A percentile compares a stretch with the other conserved stretches of the same genome.
Evolutionary conservation across 2,329 filamentous ascomycete species (phyloP).

Genomic region (Arthrobotrys pseudoclavata): DNA sequence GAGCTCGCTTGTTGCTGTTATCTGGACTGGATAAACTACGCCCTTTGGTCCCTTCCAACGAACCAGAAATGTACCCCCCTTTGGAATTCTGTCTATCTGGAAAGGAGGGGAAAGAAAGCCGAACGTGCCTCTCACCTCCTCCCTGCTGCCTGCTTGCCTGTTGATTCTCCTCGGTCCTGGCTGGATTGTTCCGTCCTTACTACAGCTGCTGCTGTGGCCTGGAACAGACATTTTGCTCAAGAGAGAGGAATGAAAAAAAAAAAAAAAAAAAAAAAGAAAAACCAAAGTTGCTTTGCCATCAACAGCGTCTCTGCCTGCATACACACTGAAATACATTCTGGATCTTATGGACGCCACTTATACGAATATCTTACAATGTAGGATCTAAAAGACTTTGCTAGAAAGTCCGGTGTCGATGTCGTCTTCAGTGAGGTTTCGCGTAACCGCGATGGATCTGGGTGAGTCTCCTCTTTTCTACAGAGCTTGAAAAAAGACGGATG

Average conservation of each 20-base stretch:
- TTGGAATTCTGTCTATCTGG: slow-evolving; percentile 56
- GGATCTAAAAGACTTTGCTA: slow-evolving; percentile 99
- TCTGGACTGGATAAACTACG: slow-evolving; percentile 57
- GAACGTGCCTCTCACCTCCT: slow-evolving; percentile 49
- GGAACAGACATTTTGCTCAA: slow-evolving; percentile 42
- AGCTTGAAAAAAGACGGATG: slow-evolving; percentile 26
- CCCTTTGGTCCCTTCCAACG: slow-evolving; percentile 56
- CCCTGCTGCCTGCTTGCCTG: slow-evolving; percentile 49
- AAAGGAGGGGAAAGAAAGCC: slow-evolving; percentile 54
- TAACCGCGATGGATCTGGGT: slow-evolving; percentile 93
- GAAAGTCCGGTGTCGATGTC: slow-evolving; percentile 94
- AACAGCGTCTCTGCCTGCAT: slow-evolving; percentile 46
- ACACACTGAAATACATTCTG: slow-evolving; percentile 63
- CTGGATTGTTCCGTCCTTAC: slow-evolving; percentile 57
- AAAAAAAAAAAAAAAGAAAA: slow-evolving; percentile 21
- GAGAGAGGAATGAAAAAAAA: slow-evolving; percentile 21
- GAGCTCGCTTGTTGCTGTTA: slow-evolving; percentile 37
- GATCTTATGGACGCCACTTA: slow-evolving; percentile 64
- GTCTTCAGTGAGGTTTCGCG: slow-evolving; percentile 97
- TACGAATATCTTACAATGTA: slow-evolving; percentile 71
- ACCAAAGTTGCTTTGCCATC: slow-evolving; percentile 52
- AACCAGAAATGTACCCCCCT: slow-evolving; percentile 48
- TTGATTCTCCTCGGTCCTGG: slow-evolving; percentile 57
- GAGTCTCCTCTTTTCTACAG: slow-evolving; percentile 66
- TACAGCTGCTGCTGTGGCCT: slow-evolving; percentile 38